phyloP scores from a whole-genome alignment of 2,329 filamentous ascomycete species.

The Pestalotiopsis sp. region DNA sequence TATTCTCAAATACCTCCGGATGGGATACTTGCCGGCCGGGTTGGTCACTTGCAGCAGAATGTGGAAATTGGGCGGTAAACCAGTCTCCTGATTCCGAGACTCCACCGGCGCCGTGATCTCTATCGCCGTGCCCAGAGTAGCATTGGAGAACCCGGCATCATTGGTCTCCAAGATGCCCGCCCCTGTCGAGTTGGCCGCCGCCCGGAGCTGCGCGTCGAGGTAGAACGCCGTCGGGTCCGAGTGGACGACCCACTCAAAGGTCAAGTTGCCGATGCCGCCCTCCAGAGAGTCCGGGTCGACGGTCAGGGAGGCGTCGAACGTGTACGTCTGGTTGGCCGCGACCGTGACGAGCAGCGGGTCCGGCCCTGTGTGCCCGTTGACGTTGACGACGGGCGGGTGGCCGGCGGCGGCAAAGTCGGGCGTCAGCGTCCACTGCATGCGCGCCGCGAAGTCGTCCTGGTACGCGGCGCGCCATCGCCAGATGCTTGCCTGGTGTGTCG shows the following conservation, averaged over 20 bases:
- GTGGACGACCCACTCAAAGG: not conserved
- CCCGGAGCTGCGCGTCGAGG: not conserved
- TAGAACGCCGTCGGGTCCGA: not conserved
- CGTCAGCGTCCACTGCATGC: conserved; percentile 33
- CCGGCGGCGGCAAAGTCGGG: conserved; percentile 18
- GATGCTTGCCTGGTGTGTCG: conserved; percentile 25
- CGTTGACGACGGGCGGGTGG: conserved; percentile 13
- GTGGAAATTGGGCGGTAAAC: not conserved
- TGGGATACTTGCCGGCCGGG: not conserved
- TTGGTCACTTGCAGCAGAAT: conserved; percentile 2
- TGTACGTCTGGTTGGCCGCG: not conserved
- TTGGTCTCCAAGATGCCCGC: not conserved
- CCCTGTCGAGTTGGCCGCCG: not conserved
- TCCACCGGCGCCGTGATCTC: not conserved
- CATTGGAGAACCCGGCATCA: conserved; percentile 5
- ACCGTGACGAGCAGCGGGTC: conserved; percentile 3
- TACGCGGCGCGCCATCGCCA: conserved; percentile 35
- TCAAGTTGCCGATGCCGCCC: not conserved
- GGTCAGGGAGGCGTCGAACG: not conserved
- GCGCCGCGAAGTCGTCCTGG: conserved; percentile 35
- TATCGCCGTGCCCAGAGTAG: not conserved
- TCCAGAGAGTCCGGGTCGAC: not conserved
- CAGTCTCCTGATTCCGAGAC: not conserved
- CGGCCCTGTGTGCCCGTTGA: not conserved
- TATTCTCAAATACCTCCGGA: conserved; percentile 1